Base-by-base conservation (phyloP, 495 filamentous ascomycete genomes). In the Neurospora sp. region DNA sequence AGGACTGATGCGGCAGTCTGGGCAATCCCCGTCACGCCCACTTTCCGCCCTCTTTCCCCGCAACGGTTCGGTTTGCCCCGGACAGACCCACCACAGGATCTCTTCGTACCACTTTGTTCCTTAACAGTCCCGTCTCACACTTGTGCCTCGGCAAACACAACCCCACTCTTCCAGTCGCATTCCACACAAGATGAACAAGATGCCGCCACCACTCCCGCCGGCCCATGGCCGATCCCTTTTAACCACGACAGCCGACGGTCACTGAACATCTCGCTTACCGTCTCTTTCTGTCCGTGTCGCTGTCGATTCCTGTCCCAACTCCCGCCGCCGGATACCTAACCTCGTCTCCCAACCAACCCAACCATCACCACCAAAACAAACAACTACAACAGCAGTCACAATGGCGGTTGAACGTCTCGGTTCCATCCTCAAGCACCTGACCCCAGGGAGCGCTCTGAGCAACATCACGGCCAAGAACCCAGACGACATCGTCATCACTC, bases 401-500 rank as follows among this genome's bases (percentile, higher is more conserved):
- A 98, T 97, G 94, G 92, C 94, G 69, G 86, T 89, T 65, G 92
- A 97, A 84, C 88, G 94, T 81, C 89, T 98, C 47, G 91, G 84
- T 77, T 95, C 91, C 41, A 92, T 98, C 75, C 86, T 97, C 78
- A 94, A 89, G 84, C 95, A 98, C 79, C 85, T 98, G 76, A 90
- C 90, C 72, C 92, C 92, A 20, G 85, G 84, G 72, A 90, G 85
- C 73, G 88, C 90, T 72, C 75, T 98, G 69, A 85, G 53, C 61
- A 70, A 69, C 77, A 98, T 94, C 81, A 96, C 93, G 27, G 90
- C 92, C 72, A 95, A 98, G 86, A 96, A 95, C 81, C 89, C 94
- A 73, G 96, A 99, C 82, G 96, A 99, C 87, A 87, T 98, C 20
- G 96, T 99, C 74, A 96, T 99, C 75, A 96, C 93, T 18, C 86